Conservation (phyloP, 2,329 filamentous ascomycete genomes). For the Trichothecium roseum region DNA sequence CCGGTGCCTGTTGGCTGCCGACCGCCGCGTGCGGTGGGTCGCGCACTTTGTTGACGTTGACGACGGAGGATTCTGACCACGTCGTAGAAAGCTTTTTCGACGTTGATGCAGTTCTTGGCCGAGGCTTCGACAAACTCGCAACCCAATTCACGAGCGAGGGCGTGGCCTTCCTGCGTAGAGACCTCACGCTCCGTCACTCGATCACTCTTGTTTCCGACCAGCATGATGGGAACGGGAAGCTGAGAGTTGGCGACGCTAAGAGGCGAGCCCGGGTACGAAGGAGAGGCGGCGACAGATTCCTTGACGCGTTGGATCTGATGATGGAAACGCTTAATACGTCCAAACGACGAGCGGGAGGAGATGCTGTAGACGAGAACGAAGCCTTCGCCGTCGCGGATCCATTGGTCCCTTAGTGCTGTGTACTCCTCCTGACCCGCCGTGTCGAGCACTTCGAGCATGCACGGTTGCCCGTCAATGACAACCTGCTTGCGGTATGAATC, state of each 20-base stretch:
- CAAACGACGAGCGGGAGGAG: slow-evolving; percentile 90
- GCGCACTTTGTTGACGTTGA: slow-evolving; percentile 54
- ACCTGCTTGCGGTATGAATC: slow-evolving; percentile 83
- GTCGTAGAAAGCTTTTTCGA: slow-evolving; percentile 97
- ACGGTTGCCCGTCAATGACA: slow-evolving; percentile 88
- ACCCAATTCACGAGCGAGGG: slow-evolving; percentile 79
- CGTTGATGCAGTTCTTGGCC: slow-evolving; percentile 96
- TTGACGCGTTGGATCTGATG: slow-evolving; percentile 96
- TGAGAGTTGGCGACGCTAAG: slow-evolving; percentile 49
- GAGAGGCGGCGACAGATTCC: slow-evolving; percentile 71
- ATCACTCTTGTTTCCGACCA: slow-evolving; percentile 98
- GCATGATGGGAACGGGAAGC: slow-evolving; percentile 83
- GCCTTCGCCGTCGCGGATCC: slow-evolving; percentile 95
- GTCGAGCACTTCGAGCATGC: slow-evolving; percentile 95
- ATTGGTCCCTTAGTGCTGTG: slow-evolving; percentile 90
- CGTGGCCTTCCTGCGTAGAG: slow-evolving; percentile 90
- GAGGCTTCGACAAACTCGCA: slow-evolving; percentile 97
- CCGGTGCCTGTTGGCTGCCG: slow-evolving; percentile 28
- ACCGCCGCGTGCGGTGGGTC: slow-evolving; percentile 23
- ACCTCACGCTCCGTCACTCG: slow-evolving; percentile 92
- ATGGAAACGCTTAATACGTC: slow-evolving; percentile 89
- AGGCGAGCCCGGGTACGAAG: slow-evolving; percentile 67
- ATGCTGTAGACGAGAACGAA: slow-evolving; percentile 98
- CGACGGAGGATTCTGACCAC: slow-evolving; percentile 84
- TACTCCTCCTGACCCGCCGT: slow-evolving; percentile 98